phyloP scores from a whole-genome alignment of 2,329 filamentous ascomycete genomes.

The Arthrobotrys iridis region DNA sequence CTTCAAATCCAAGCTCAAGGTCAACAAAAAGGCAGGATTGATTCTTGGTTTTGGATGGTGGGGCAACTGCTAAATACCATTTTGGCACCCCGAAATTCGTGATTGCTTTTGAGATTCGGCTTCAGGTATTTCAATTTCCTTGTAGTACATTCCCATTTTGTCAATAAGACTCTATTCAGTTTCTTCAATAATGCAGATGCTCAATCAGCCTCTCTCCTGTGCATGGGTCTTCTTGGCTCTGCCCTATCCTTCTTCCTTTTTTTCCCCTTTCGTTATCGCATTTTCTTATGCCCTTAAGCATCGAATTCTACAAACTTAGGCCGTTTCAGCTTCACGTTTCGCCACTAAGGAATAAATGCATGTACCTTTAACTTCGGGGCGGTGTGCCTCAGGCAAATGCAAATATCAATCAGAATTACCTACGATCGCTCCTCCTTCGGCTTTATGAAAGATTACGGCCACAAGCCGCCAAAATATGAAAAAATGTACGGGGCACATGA shows the following conservation, averaged over 20 bases:
- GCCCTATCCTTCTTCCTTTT: neutral
- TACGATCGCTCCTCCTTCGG: too few species aligned
- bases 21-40: conserved; percentile 12
- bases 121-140: neutral
- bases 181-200: too few species aligned
- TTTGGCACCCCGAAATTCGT: neutral
- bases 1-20: neutral
- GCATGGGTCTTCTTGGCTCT: neutral
- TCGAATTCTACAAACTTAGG: neutral
- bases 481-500: too few species aligned
- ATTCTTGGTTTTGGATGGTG: conserved; percentile 31
- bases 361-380: neutral
- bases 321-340: neutral
- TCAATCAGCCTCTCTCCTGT: too few species aligned
- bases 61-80: conserved; percentile 19
- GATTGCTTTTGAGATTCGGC: neutral
- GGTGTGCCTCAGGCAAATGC: too few species aligned
- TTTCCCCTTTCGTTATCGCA: neutral
- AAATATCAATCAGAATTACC: too few species aligned
- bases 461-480: too few species aligned
- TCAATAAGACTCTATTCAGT: too few species aligned
- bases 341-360: neutral
- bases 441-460: too few species aligned
- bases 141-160: too few species aligned
- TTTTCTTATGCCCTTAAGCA: neutral